phyloP scores from a whole-genome alignment of 2,329 filamentous ascomycete genomes.

The Stagonosporopsis chrysanthemi region DNA sequence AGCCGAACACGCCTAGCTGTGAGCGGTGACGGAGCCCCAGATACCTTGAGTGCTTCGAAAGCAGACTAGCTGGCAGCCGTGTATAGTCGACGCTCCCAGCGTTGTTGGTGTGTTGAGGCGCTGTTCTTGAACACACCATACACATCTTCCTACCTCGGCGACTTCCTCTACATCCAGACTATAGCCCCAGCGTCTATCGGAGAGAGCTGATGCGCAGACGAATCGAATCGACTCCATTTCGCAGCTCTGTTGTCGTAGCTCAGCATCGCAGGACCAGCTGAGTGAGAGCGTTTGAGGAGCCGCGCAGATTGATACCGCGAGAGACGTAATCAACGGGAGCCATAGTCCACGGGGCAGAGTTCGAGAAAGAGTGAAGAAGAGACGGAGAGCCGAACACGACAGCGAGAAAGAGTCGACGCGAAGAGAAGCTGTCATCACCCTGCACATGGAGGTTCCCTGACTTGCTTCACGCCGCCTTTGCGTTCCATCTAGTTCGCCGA shows the following conservation, averaged over 20 bases:
- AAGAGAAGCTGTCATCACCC: slow-evolving; percentile 5
- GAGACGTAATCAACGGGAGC: not conserved
- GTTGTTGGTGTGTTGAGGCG: not conserved
- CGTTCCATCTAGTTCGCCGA: slow-evolving; percentile 35
- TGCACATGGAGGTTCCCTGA: slow-evolving; percentile 17
- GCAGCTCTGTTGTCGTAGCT: not conserved
- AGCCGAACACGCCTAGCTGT: not conserved
- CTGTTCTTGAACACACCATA: not conserved
- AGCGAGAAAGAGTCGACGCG: slow-evolving; percentile 3
- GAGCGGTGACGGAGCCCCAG: not conserved
- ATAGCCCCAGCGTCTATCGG: not conserved
- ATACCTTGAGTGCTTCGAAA: not conserved
- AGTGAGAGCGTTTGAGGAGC: not conserved
- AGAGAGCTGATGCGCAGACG: not conserved
- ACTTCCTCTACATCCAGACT: not conserved
- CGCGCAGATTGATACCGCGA: not conserved
- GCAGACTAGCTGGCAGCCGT: slow-evolving; percentile 1
- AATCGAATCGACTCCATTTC: not conserved
- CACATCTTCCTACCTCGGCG: not conserved
- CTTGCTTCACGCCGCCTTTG: slow-evolving; percentile 34
- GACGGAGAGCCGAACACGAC: not conserved
- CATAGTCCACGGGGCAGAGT: not conserved
- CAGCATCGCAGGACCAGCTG: too few relatives aligned
- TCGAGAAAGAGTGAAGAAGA: slow-evolving; percentile 1
- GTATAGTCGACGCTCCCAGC: slow-evolving; percentile 2